These are phyloP conservation scores for Fomitiporia mediterranea DNA, from an alignment of 1,284 basidiomycete genomes.

Conservation along the genomic window DNA sequence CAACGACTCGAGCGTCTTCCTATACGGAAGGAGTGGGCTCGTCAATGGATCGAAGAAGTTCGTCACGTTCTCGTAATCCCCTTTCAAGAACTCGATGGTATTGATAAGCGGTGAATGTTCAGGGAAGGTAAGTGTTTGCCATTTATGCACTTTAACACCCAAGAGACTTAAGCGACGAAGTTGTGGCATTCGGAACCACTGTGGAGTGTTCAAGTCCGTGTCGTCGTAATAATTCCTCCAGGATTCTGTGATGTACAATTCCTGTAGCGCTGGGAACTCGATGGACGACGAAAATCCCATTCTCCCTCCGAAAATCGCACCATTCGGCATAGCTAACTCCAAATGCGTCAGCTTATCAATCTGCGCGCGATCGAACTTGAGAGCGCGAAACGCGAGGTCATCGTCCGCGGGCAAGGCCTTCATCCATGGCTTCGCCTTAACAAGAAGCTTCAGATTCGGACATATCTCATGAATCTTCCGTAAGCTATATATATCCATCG, in stretches of 20 bases:
- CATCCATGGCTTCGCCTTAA: not conserved
- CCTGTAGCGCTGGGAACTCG: not conserved
- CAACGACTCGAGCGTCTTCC: not conserved
- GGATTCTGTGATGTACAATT: not conserved
- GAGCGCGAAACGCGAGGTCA: not conserved
- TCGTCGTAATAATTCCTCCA: not conserved
- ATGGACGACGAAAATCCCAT: not conserved
- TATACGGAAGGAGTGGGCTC: constrained; percentile 3
- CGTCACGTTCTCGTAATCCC: not conserved
- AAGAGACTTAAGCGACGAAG: not conserved
- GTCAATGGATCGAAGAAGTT: not conserved
- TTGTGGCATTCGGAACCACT: constrained; percentile 6
- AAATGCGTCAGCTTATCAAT: not conserved
- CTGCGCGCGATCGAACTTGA: not conserved
- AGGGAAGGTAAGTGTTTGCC: constrained; percentile 1
- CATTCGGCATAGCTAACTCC: not conserved
- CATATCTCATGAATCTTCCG: not conserved
- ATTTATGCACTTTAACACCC: not conserved
- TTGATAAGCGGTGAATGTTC: not conserved
- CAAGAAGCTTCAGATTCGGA: not conserved
- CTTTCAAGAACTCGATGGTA: not conserved
- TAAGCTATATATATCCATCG: not conserved
- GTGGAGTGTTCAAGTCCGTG: not conserved
- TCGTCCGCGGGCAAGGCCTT: not conserved
- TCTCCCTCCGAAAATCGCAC: not conserved